phyloP scores from a whole-genome alignment of 2,329 filamentous ascomycete genomes.

The Nemania sp. region DNA sequence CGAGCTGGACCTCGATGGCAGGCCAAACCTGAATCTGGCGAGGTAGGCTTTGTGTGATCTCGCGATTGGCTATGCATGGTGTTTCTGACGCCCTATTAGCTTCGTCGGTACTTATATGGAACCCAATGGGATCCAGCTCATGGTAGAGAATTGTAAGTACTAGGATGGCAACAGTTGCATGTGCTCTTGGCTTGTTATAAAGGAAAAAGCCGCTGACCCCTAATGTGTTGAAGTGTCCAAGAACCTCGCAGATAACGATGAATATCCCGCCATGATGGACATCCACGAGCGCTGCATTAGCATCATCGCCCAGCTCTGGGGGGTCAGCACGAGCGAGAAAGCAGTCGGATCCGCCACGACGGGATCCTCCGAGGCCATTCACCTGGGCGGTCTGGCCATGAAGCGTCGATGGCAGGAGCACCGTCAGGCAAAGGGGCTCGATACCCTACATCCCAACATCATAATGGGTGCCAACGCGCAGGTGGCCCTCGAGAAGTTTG shows the following conservation, averaged over 20 bases:
- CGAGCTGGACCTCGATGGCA: slow-evolving; percentile 67
- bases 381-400: slow-evolving; percentile 73
- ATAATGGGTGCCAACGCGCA: slow-evolving; percentile 76
- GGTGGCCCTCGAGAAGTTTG: slow-evolving; percentile 74
- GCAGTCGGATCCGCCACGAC: slow-evolving; percentile 72
- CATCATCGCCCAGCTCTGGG: slow-evolving; percentile 71
- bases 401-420: slow-evolving; percentile 74
- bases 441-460: slow-evolving; percentile 69
- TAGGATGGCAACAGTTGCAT: background rate
- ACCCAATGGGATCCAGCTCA: slow-evolving; percentile 64
- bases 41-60: slow-evolving; percentile 41
- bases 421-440: slow-evolving; percentile 60
- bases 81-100: slow-evolving; percentile 42
- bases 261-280: slow-evolving; percentile 61
- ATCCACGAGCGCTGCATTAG: slow-evolving; percentile 71
- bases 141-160: slow-evolving; percentile 65
- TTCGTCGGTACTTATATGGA: slow-evolving; percentile 78
- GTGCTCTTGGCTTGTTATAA: background rate
- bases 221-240: slow-evolving; percentile 46
- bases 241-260: slow-evolving; percentile 73
- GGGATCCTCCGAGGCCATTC: slow-evolving; percentile 57
- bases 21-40: slow-evolving; percentile 70
- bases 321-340: slow-evolving; percentile 62
- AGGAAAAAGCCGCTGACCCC: background rate
- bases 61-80: slow-evolving; percentile 7